Evolutionary conservation across 202 grass and related monocot species (phyloP).

Genomic region (Panicum hallii): DNA sequence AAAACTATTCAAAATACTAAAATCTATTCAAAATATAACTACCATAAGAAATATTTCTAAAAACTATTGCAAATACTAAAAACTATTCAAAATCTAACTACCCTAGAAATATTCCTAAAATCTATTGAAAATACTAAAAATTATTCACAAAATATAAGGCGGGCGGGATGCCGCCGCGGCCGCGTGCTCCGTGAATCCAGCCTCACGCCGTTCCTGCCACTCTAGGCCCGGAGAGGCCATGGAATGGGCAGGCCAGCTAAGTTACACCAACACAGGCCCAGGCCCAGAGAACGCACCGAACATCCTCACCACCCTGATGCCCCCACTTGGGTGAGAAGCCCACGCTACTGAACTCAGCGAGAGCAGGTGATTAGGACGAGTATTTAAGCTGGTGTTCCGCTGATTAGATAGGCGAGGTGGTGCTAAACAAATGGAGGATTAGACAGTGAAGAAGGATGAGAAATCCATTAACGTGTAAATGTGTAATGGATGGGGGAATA

Average conservation of each 20-base stretch:
- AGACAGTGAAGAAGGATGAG: background rate
- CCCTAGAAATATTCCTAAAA: too few species aligned
- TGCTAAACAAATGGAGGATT: constrained; percentile 23
- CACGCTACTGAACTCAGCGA: constrained; percentile 19
- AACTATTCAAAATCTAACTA: too few species aligned
- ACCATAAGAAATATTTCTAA: too few species aligned
- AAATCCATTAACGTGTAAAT: background rate
- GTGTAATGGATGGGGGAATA: background rate
- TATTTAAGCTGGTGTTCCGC: background rate
- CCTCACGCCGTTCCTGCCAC: constrained; percentile 7
- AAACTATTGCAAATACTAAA: too few species aligned
- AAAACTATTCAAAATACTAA: too few species aligned
- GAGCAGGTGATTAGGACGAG: accelerated
- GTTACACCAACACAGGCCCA: background rate
- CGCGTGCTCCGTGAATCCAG: constrained; percentile 12
- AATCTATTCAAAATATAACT: too few species aligned
- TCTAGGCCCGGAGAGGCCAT: background rate
- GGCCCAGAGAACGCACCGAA: background rate
- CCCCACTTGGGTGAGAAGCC: constrained; percentile 36
- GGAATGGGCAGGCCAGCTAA: background rate
- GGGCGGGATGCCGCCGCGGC: too few species aligned
- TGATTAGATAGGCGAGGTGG: background rate
- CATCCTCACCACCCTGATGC: constrained; percentile 12
- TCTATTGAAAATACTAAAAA: too few species aligned
- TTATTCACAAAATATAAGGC: too few species aligned